Evolutionary conservation across 345 rosid species (phyloP), one percentile per base, ranked within the genome.

Genomic region (Excoecaria cochinchinensis): DNA sequence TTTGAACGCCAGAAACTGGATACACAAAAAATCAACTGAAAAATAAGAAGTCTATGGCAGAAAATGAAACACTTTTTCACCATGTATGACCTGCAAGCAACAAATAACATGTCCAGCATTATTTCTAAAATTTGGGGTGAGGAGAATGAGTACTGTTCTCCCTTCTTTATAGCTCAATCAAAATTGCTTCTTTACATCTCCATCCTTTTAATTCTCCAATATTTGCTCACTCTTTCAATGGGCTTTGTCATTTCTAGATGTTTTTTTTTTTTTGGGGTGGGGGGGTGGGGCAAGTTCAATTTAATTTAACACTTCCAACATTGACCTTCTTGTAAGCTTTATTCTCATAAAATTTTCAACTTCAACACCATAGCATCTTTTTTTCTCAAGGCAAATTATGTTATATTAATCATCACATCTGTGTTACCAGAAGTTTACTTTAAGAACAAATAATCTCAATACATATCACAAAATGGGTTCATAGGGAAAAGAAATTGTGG

Each of bases 1-100:
- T 85, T 77, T 83, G 90, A 71, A 85, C 77, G 47, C 86, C 87
- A 67, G 89, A 87, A 82, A 78, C 90, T 78, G 85, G 21, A 83
- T 24, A 39, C 8, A 52, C 59, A 67, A 17, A 51, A 11, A 67
- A 19, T 19, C 73, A 67, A 65, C 47, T 19, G 5, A 17, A 40
- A 72, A 67, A 36, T 31, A 17, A 17, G 22, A 25, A 42, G 14
- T 25, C 42, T 63, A 25, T 48, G 15, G 60, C 40, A 55, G 60
- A 67, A 47, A 61, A 21, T 47, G 24, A 13, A 44, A 53, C 50
- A 42, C 17, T 17, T 24, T 13, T 25, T 48, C 44, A 58, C 22
- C 38, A n/a, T 22, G 21, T 4, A 36, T 51, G 61, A 62, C 57
- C 17, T 15, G 36, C 48, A 68, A 75, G 48, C 40, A 22, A 16